Percentiles rank a stretch among this genome's conserved stretches.
Evolutionary conservation across 2,329 filamentous ascomycete species (phyloP).

Genomic region (Leptographium lundbergii): DNA sequence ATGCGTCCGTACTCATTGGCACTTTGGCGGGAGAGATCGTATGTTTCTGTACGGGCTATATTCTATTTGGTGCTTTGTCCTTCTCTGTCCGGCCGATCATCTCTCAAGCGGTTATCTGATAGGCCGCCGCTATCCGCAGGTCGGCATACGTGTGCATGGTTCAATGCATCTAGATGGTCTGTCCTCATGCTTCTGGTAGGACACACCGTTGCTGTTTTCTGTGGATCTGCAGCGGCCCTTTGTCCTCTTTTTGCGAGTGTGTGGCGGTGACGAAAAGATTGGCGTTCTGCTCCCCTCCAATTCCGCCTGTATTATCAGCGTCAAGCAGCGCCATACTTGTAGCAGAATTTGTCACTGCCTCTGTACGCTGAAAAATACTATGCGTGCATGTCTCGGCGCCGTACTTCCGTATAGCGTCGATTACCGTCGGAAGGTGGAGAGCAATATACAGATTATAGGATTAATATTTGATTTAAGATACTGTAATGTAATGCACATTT

Average conservation of each 20-base stretch:
- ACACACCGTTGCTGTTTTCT: neutral
- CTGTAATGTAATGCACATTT: no score
- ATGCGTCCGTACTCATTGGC: neutral
- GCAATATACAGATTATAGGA: no score
- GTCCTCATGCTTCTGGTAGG: neutral
- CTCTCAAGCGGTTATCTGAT: neutral
- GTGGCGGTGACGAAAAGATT: neutral
- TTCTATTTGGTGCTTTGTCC: neutral
- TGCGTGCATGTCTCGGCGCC: no score
- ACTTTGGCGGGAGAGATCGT: neutral
- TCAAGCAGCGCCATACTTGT: no score
- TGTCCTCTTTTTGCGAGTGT: neutral
- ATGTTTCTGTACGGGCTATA: neutral
- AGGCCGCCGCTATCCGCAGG: neutral
- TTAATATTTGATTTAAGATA: no score
- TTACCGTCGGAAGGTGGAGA: no score
- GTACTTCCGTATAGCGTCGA: no score
- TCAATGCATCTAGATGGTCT: neutral
- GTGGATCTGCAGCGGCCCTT: neutral
- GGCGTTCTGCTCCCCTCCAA: neutral
- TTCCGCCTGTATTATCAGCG: neutral
- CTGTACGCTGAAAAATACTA: no score
- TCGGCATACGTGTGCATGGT: neutral
- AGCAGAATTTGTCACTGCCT: no score
- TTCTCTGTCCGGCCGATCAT: neutral